Conservation (phyloP, 75 land plant species). For the Isoetes taiwanensis region DNA sequence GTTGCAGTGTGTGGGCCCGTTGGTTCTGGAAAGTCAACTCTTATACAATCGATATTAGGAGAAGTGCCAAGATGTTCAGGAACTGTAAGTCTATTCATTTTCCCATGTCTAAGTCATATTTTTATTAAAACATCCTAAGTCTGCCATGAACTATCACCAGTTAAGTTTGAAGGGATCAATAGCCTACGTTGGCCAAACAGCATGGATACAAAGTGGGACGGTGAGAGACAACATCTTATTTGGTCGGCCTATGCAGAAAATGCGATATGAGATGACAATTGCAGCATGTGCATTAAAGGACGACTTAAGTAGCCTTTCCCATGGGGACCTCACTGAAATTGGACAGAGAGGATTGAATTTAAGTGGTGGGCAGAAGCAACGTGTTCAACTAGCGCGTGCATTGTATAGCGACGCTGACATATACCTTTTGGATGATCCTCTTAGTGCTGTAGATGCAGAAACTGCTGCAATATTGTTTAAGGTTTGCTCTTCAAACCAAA, state of each 20-base stretch:
- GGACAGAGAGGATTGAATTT: conserved; percentile 73
- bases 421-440: conserved; percentile 77
- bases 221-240: conserved; percentile 60
- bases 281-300: conserved; percentile 57
- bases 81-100: conserved; percentile 34
- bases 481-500: conserved; percentile 2
- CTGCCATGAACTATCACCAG: conserved; percentile 30
- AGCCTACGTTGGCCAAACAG: conserved; percentile 68
- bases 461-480: conserved; percentile 53
- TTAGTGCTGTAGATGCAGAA: conserved; percentile 92
- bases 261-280: conserved; percentile 33
- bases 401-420: conserved; percentile 69
- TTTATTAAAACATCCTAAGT: too few species aligned
- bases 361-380: conserved; percentile 84
- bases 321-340: conserved; percentile 71
- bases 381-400: conserved; percentile 79
- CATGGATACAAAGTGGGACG: conserved; percentile 85
- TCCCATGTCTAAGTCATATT: too few species aligned
- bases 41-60: conserved; percentile 46
- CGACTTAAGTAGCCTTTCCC: conserved; percentile 38
- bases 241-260: conserved; percentile 45
- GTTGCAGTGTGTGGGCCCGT: conserved; percentile 69
- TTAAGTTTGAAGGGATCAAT: conserved; percentile 41
- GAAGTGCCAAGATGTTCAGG: conserved; percentile 81
- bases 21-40: conserved; percentile 71